Conservation (phyloP, 2,329 filamentous ascomycete species). For the Hypoxylon sp. region DNA sequence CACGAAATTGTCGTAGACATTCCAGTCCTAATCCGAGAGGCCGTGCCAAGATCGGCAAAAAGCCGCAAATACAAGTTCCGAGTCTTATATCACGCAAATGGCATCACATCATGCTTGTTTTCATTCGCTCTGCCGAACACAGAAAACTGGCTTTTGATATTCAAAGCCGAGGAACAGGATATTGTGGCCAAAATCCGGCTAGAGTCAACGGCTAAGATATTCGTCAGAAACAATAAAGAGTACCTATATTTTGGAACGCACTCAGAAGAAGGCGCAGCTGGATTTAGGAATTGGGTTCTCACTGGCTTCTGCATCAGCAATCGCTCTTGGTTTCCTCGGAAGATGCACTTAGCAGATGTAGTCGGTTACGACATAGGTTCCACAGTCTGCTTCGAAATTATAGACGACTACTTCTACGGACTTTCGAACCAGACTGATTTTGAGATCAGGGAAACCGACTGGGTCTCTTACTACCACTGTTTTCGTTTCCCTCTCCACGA, state of each 20-base stretch:
- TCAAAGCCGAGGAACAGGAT: conserved; percentile 59
- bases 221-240: conserved; percentile 74
- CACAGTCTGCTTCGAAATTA: conserved; percentile 80
- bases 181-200: conserved; percentile 62
- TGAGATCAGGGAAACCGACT: conserved; percentile 74
- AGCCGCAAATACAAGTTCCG: conserved; percentile 63
- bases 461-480: conserved; percentile 79
- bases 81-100: conserved; percentile 70
- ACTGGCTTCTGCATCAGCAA: conserved; percentile 65
- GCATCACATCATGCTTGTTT: conserved; percentile 71
- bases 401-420: conserved; percentile 76
- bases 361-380: conserved; percentile 76
- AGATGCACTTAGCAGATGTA: conserved; percentile 70
- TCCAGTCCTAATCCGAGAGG: conserved; percentile 57
- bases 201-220: conserved; percentile 68
- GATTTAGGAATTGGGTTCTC: conserved; percentile 75
- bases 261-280: conserved; percentile 67
- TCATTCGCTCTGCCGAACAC: conserved; percentile 58
- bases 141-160: conserved; percentile 68
- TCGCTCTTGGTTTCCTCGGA: conserved; percentile 59
- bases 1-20: conserved; percentile 72
- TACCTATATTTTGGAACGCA: conserved; percentile 78
- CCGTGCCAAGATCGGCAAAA: conserved; percentile 56
- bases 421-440: conserved; percentile 76
- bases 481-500: conserved; percentile 71